Base-by-base conservation (phyloP, 2,329 filamentous ascomycete species). In the Orbilia brochopaga region DNA sequence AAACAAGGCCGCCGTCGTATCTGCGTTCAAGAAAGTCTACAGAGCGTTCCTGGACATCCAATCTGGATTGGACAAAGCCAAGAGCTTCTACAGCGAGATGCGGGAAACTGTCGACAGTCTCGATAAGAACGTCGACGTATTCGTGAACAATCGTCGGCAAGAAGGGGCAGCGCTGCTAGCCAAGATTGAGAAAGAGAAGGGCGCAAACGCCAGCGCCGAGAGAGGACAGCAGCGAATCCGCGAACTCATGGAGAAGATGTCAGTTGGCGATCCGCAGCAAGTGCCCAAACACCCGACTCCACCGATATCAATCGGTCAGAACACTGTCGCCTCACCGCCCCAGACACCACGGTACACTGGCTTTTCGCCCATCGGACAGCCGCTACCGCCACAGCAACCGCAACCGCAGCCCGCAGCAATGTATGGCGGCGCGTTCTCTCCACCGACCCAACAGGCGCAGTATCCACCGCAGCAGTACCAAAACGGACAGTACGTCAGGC, bases 81-180 rank as follows among this genome's bases (percentile, higher is more conserved):
- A 94, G 80, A 88, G 88, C 60, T 99, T 96, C 85, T 99, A 99
- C 78, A 85, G 86, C 1, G 94, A 97, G 79, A 99, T 97, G 92
- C 90, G 89, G 76, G 92, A 97, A 74, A 97, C 92, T 0, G 91
- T 95, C 0, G 90, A 93, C 75, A 96, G 90, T 78, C 82, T 97
- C 44, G 87, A 92, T 76, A 94, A 96, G 84, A 99, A 99, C 76
- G 94, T 99, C 0, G 93, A 97, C 75, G 90, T 90, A 0, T 99
- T 99, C 80, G 92, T 99, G 75, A 95, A 92, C 81, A 99, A 99
- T 79, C 86, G 94, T 57, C 84, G 92, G 70, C 89, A 90, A 0
- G 94, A 99, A 81, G 94, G 94, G 2, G 91, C 91, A 0, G 91
- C 96, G 78, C 85, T 99, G 3, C 85, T 99, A 37, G 87, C 86